phyloP scores from a whole-genome alignment of 345 rosid genomes.

The Brassica juncea region DNA sequence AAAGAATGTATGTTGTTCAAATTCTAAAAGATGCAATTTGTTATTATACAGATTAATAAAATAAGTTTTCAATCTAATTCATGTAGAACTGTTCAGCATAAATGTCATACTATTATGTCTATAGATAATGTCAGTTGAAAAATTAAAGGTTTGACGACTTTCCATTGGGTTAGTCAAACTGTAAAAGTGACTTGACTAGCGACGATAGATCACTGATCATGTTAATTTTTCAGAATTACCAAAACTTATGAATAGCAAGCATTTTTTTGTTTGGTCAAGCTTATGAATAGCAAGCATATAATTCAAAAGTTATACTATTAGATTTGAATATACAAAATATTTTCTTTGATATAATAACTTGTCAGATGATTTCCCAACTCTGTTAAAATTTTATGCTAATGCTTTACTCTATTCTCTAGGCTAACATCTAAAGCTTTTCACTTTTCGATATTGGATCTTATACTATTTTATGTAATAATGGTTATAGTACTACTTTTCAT shows the following conservation, averaged over 20 bases:
- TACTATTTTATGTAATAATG: constrained; percentile 5
- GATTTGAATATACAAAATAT: background rate
- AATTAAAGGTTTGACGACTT: background rate
- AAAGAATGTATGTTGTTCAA: background rate
- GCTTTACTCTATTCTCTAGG: background rate
- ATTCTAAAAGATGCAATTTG: background rate
- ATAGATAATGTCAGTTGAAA: background rate
- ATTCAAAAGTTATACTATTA: background rate
- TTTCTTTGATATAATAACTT: constrained; percentile 2
- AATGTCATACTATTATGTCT: background rate
- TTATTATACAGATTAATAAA: background rate
- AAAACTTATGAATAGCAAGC: background rate
- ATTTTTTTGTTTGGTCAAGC: background rate
- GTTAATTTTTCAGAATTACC: background rate
- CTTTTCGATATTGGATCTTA: background rate
- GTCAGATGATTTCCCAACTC: background rate
- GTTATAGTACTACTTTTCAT: constrained; percentile 21
- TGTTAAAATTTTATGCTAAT: background rate
- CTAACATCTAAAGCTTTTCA: constrained; percentile 4
- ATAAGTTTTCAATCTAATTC: background rate
- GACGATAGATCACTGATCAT: background rate
- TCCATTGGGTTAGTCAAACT: background rate
- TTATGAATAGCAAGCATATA: background rate
- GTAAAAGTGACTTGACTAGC: background rate
- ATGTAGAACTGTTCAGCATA: background rate